Percentiles rank a stretch among this genome's conserved stretches.
Conservation (phyloP, 2,329 filamentous ascomycete species). For the Esteya vermicola region DNA sequence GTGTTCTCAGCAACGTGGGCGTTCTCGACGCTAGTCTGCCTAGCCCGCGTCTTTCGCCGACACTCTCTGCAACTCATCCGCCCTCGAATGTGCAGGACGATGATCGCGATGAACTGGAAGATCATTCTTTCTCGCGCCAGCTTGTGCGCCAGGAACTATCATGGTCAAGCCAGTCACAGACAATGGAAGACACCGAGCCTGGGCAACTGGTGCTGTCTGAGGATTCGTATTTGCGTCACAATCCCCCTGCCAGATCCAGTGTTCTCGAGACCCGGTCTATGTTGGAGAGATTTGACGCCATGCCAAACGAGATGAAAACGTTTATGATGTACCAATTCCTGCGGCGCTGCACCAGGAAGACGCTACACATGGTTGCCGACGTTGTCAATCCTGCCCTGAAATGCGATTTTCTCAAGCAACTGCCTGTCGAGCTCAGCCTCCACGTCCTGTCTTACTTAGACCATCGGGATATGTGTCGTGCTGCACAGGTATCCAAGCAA, state of each 20-base stretch:
- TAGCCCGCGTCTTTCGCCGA: constrained; percentile 87
- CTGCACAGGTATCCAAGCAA: constrained; percentile 84
- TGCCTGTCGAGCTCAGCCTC: constrained; percentile 76
- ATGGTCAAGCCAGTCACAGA: constrained; percentile 27
- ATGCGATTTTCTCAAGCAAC: constrained; percentile 74
- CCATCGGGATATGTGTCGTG: constrained; percentile 70
- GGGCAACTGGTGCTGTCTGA: constrained; percentile 2
- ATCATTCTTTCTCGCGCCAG: constrained; percentile 19
- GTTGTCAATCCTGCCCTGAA: constrained; percentile 89
- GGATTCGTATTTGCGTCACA: not conserved
- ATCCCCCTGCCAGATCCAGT: constrained; percentile 21
- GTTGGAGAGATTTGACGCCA: constrained; percentile 77
- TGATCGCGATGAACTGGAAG: constrained; percentile 26
- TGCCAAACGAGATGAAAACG: constrained; percentile 83
- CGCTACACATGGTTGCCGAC: constrained; percentile 76
- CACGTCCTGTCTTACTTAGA: constrained; percentile 82
- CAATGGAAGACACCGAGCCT: constrained; percentile 20
- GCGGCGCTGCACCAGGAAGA: constrained; percentile 73
- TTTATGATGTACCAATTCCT: constrained; percentile 96
- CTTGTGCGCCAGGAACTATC: constrained; percentile 18
- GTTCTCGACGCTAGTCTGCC: constrained; percentile 85
- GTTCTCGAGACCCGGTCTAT: constrained; percentile 74
- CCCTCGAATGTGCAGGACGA: constrained; percentile 27
- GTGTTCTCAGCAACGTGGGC: constrained; percentile 52
- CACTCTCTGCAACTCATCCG: constrained; percentile 56